A percentile compares a stretch with the other conserved stretches of the same genome.
These are phyloP conservation scores for Colletotrichum sp. DNA, from an alignment of 2,329 filamentous ascomycete species.

Conservation along the genomic window DNA sequence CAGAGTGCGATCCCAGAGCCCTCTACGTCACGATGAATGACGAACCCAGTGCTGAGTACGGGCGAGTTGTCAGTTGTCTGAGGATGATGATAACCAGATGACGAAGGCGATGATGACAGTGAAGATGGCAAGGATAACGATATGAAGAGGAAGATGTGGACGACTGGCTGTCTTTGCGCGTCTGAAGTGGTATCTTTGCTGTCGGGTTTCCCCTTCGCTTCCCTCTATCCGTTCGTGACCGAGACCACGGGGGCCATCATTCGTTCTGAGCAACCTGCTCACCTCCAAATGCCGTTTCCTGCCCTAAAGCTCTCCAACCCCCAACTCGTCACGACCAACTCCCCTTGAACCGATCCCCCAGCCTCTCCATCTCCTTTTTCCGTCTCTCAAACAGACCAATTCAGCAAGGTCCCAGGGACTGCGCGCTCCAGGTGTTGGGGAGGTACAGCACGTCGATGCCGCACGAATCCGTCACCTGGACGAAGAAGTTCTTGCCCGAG, in stretches of 20 bases:
- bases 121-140: neutral
- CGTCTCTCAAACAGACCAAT: neutral
- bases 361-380: neutral
- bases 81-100: neutral
- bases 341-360: too few species aligned
- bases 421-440: neutral
- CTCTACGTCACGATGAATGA: neutral
- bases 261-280: neutral
- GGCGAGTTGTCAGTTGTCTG: neutral
- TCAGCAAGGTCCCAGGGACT: neutral
- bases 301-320: neutral
- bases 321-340: neutral
- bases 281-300: accelerated
- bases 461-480: neutral
- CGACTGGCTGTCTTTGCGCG: neutral
- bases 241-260: neutral
- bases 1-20: accelerated
- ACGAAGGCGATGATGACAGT: neutral
- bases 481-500: neutral
- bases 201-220: neutral
- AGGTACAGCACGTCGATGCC: neutral
- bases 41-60: neutral
- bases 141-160: neutral
- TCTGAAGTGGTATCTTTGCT: neutral
- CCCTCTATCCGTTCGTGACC: neutral